Evolutionary conservation across 352 stramenopile species (phyloP).

Genomic region (Phytopythium cucurbitacearum): DNA sequence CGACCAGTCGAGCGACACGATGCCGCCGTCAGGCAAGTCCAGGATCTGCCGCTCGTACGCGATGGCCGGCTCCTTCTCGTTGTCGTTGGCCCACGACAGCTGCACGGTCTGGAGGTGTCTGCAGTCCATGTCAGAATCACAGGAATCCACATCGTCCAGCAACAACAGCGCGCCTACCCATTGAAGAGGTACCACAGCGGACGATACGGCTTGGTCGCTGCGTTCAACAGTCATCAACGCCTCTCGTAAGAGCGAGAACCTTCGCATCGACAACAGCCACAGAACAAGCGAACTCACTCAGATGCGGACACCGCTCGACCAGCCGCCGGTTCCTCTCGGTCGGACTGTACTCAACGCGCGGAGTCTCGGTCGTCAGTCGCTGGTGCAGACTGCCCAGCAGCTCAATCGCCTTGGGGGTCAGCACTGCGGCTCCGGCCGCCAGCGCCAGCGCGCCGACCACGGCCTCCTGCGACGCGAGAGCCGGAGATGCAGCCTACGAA

Average conservation of each 20-base stretch:
- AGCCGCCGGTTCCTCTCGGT: constrained; percentile 31
- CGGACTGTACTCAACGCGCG: constrained; percentile 35
- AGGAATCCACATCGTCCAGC: background rate
- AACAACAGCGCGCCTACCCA: constrained; percentile 13
- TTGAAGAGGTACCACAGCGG: constrained; percentile 60
- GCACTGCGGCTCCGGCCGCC: constrained; percentile 11
- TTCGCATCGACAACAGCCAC: background rate
- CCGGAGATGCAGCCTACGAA: constrained; percentile 4
- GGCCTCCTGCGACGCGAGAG: constrained; percentile 1
- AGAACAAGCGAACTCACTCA: constrained; percentile 22
- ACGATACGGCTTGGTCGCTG: constrained; percentile 42
- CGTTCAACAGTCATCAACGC: background rate
- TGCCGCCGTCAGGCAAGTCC: constrained; percentile 54
- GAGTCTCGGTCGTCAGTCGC: constrained; percentile 29
- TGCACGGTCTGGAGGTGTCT: constrained; percentile 55
- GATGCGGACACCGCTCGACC: constrained; percentile 29
- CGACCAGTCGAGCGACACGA: constrained; percentile 70
- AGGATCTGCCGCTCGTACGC: constrained; percentile 56
- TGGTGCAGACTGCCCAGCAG: constrained; percentile 24
- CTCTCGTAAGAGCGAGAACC: background rate
- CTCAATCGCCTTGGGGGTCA: constrained; percentile 10
- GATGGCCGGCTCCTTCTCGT: constrained; percentile 22
- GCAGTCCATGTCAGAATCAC: background rate
- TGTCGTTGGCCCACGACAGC: constrained; percentile 31
- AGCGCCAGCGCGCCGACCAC: constrained; percentile 11